Evolutionary conservation across 2,329 filamentous ascomycete genomes (phyloP), one percentile per base, ranked within the genome.

Genomic region (Phaeomoniella chlamydospora): DNA sequence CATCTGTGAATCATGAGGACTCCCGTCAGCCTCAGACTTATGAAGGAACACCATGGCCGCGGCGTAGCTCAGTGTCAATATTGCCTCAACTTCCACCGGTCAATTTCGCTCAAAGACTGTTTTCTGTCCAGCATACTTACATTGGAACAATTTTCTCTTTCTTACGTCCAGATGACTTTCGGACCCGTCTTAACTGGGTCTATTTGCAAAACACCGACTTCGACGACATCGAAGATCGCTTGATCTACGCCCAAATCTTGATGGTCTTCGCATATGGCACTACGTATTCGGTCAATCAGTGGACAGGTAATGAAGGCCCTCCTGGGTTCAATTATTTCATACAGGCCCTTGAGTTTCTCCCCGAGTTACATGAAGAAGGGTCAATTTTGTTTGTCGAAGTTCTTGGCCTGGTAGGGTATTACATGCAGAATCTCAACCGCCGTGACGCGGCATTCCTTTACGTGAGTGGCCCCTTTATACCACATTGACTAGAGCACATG

Each of bases 61-160:
- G 35, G 29, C 50, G 50, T 3, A 45, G 40, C 31, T 41, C 43
- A 29, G 31, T 45, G 15, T 45, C 43, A 26, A 29, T 45, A 10
- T 37, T 56, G n/a, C 49, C 63, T 14, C 52, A 59, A 11, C 49
- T 72, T 1, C 68, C 68, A 0, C 66, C 67, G 0, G 55, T 62
- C 9, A 63, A 69, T 18, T 62, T 68, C 41, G 67, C 67, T 1
- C 65, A 63, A 35, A 54, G 65, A 11, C 53, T 68, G 2, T 70
- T 67, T 39, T 56, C 58, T 17, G 63, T 67, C 1, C 70, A 73
- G 39, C 68, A 72, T 46, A 58, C 59, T 19, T 72, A 70, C 37
- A 71, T 73, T 13, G 69, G 69, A 9, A 71, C 68, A 11, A 73
- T 73, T 6, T 72, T 73, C 40, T 63, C 65, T 9, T 66, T 72